Conservation (phyloP, 2,329 filamentous ascomycete species). For the Alternaria sp. region DNA sequence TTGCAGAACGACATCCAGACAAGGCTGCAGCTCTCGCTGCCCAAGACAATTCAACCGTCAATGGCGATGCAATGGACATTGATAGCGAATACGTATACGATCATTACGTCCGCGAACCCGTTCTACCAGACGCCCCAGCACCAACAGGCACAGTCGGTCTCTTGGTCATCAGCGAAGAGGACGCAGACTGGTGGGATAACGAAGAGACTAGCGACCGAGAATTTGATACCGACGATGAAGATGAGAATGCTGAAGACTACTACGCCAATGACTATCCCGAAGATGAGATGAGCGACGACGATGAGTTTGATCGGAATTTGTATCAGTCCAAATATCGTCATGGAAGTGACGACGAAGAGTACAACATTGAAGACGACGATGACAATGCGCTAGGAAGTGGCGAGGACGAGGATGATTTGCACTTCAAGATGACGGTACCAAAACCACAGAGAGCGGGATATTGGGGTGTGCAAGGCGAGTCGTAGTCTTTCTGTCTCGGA, state of each 20-base stretch:
- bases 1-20: conserved; percentile 45
- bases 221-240: conserved; percentile 68
- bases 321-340: conserved; percentile 52
- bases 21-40: conserved; percentile 30
- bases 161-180: conserved; percentile 60
- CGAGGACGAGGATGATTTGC: conserved; percentile 42
- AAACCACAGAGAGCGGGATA: conserved; percentile 34
- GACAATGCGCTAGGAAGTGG: conserved; percentile 31
- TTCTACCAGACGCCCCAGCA: conserved; percentile 47
- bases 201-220: conserved; percentile 62
- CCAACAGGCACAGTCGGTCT: conserved; percentile 50
- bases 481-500: neutral
- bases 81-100: conserved; percentile 68
- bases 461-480: conserved; percentile 35
- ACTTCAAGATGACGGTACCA: conserved; percentile 40
- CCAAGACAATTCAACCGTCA: conserved; percentile 4
- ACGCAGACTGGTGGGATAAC: conserved; percentile 66
- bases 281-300: conserved; percentile 77
- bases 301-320: conserved; percentile 63
- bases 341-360: conserved; percentile 54
- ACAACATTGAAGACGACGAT: conserved; percentile 28
- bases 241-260: conserved; percentile 76
- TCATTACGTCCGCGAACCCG: conserved; percentile 63
- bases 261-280: conserved; percentile 83
- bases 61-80: conserved; percentile 46